Conservation (phyloP, 2,329 filamentous ascomycete species). For the Metarhizium brunneum region DNA sequence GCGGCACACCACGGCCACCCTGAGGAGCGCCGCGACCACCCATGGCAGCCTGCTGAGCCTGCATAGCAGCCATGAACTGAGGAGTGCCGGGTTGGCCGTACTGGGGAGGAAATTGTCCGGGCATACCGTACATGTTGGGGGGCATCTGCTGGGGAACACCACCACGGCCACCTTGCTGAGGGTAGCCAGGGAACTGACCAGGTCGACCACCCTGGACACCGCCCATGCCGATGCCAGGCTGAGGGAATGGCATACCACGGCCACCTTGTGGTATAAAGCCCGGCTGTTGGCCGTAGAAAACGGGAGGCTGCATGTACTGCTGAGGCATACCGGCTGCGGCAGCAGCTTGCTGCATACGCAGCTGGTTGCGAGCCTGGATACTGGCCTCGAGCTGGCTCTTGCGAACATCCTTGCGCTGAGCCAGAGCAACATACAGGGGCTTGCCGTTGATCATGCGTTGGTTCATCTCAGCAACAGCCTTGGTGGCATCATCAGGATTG, state of each 20-base stretch:
- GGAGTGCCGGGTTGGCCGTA: constrained; percentile 75
- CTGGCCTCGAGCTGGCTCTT: constrained; percentile 99
- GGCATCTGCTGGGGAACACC: constrained; percentile 80
- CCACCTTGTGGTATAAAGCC: constrained; percentile 56
- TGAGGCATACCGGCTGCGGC: constrained; percentile 82
- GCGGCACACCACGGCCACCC: constrained; percentile 65
- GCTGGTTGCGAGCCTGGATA: constrained; percentile 97
- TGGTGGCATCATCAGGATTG: constrained; percentile 97
- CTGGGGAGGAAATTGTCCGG: constrained; percentile 69
- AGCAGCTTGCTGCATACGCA: constrained; percentile 95
- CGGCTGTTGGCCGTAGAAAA: constrained; percentile 84
- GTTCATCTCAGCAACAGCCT: constrained; percentile 99
- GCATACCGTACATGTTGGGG: constrained; percentile 75
- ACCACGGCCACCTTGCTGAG: constrained; percentile 80
- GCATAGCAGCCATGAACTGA: constrained; percentile 73
- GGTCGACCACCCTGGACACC: constrained; percentile 73
- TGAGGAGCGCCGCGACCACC: constrained; percentile 54
- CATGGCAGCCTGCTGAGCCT: constrained; percentile 55
- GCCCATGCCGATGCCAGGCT: constrained; percentile 56
- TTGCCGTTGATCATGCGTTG: constrained; percentile 97
- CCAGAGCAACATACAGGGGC: constrained; percentile 94
- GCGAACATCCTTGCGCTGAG: constrained; percentile 98
- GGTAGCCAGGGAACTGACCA: constrained; percentile 78
- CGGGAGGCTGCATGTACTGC: constrained; percentile 78
- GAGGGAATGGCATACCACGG: constrained; percentile 58